Base-by-base conservation (phyloP, 2,329 filamentous ascomycete genomes). In the Rhinocladiella mackenziei region DNA sequence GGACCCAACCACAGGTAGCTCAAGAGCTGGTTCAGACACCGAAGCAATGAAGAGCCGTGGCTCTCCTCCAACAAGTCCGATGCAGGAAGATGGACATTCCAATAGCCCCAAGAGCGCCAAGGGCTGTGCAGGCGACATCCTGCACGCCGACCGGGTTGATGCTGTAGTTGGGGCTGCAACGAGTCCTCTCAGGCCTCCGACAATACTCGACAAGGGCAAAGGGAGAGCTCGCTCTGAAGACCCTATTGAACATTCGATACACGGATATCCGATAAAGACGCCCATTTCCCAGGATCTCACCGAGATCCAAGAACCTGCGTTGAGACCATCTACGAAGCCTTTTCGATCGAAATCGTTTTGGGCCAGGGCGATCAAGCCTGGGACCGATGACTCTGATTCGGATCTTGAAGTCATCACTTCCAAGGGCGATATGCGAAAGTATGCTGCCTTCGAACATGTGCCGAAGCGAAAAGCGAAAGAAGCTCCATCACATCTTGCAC, bases 51-150 rank as follows among this genome's bases (percentile, higher is more conserved):
- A 65, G 22, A 69, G 73, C 14, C 67, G 67, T 11, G 76, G 77
- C 10, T 88, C 84, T 0, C 84, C 84, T 2, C 86, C 84, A 2
- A 92, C 85, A 44, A 91, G 87, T 15, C 73, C 69, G 14, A 61
- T 73, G 42, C 52, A 55, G 11, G 63, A 62, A 13, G 39, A 37
- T 9, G 15, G 5, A 0, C 58, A 63, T 5, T 39, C 53, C 11
- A 56, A 61, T 9, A 25, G 43, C 3, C 42, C 40, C 30, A 43
- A 29, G 1, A 44, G 55, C 17, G 37, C 40, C 5, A 33, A 14
- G 13, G 13, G n/a, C 7, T 15, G 37, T 14, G n/a, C 3, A 5
- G 22, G 37, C 8, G 26, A 5, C 15, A 5, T 13, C 11, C 3
- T 15, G 4, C 19, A 11, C 11, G n/a, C n/a, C n/a, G n/a, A n/a